Base-by-base conservation (phyloP, 1,284 basidiomycete genomes). In the Xanthoconium separans region DNA sequence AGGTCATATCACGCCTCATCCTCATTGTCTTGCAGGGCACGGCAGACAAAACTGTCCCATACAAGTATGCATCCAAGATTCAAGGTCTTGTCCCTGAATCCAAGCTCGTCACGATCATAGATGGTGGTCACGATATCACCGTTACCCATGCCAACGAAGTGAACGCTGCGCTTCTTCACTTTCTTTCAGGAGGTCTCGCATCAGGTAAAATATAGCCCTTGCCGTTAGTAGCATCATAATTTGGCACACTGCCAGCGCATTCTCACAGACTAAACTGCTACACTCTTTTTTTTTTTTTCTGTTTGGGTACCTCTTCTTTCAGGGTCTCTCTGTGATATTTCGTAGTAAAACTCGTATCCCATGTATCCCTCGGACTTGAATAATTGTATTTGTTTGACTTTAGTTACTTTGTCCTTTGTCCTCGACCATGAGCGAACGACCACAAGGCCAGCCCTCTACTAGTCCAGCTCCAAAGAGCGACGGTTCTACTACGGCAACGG, bases 101-200 rank as follows among this genome's bases (percentile, higher is more conserved):
- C 8, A 73, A 77, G 51, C 69, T 89, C 13, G 72, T 86, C 29
- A 83, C 78, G 4, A 73, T 90, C 40, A 73, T 80, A 18, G 82
- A 77, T 34, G 87, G 78, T 1, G 76, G 77, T 8, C 87, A 90
- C 61, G 85, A 89, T 63, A 61, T 90, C 51, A 84, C 82, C 0
- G 63, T 83, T 31, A 84, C 78, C 47, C 82, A 87, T 62, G 69
- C 80, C 1, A 66, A 73, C 6, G 64, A 75, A 49, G 77, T 85
- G 50, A 70, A 65, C 31, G 54, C 65, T 7, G 73, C 66, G 9
- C 65, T 81, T 29, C 41, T 74, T 34, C 60, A 61, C 15, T 80
- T 81, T 62, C 72, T 80, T 27, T 70, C 62, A 1, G 36, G 46
- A 11, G 48, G 44, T 22, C 44, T 50, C 9, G 22, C 20, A 18